A percentile compares a stretch with the other conserved stretches of the same genome.
Conservation (phyloP, 345 rosid species). For the Moricandia moricandioides region DNA sequence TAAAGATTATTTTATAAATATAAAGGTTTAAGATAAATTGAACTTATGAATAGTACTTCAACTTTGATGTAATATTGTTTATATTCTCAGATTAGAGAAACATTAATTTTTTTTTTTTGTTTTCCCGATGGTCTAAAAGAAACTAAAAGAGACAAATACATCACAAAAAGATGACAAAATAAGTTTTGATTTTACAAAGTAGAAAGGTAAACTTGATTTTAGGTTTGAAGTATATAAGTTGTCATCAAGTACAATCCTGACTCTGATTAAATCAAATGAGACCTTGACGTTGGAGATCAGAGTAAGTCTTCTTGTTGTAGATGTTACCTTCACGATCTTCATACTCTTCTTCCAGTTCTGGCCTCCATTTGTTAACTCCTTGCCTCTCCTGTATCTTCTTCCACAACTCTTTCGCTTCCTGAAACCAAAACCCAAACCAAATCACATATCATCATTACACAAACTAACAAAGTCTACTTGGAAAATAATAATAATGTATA, state of each 20-base stretch:
- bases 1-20: not conserved
- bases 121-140: not conserved
- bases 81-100: no score
- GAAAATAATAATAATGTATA: not conserved
- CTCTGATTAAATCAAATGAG: slow-evolving; percentile 49
- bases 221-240: not conserved
- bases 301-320: slow-evolving; percentile 93
- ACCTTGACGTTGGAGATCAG: slow-evolving; percentile 98
- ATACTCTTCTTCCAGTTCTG: slow-evolving; percentile 99
- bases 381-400: slow-evolving; percentile 80
- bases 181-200: slow-evolving; percentile 20
- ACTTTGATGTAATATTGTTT: no score
- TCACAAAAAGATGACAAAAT: not conserved
- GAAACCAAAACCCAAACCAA: slow-evolving; percentile 12
- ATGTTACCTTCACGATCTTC: slow-evolving; percentile 98
- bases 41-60: no score
- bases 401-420: slow-evolving; percentile 99
- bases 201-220: not conserved
- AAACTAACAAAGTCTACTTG: not conserved
- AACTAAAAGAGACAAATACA: not conserved
- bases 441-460: slow-evolving; percentile 2
- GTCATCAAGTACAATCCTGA: not conserved
- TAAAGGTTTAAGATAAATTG: not conserved
- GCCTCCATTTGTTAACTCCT: slow-evolving; percentile 95
- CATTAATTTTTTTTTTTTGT: not conserved